Evolutionary conservation across 2,329 filamentous ascomycete genomes (phyloP), one percentile per base, ranked within the genome.

Genomic region (Penicillium sp.): DNA sequence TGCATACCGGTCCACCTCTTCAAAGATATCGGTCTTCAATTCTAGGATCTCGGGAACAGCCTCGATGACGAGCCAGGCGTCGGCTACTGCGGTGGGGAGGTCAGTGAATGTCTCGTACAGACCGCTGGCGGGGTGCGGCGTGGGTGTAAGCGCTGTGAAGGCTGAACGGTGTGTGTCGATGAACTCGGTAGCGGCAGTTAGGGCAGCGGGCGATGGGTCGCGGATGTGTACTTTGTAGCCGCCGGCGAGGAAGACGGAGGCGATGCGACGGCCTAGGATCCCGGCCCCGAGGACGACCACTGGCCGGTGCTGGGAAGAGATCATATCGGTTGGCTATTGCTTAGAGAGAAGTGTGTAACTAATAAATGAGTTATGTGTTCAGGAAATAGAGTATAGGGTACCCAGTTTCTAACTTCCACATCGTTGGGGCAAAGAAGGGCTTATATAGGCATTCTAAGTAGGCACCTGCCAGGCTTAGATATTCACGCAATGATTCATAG

Each of bases 11-110:
- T 83, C 82, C 15, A 85, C 70, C 3, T 82, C 76, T 3, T 71
- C 79, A 59, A 86, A 82, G 0, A 77, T 80, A 4, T 74, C 71
- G 9, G 80, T 79, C 71, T 86, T 86, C 41, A 84, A 65, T 3
- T 76, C 68, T 4, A 85, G 71, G 47, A 76, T 79, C 66, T 85
- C 85, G 0, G 83, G 84, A 0, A 85, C 78, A 15, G 79, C 82
- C 70, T 85, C 84, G 54, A 85, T 76, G 15, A 85, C 81, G 7
- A 85, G 72, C 84, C 82, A 87, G 3, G 83, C 79, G 51, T 82
- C 70, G 0, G 71, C 60, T 3, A 85, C 79, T 0, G 83, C 80
- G 0, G 66, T 47, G 7, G 71, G 63, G 1, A 85, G 67, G 23
- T 80, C 76, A 1, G 76, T 71, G 38, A 79, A 76, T 0, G 74